Conservation (phyloP, 306 rosid species). For the Prunus mongolica region DNA sequence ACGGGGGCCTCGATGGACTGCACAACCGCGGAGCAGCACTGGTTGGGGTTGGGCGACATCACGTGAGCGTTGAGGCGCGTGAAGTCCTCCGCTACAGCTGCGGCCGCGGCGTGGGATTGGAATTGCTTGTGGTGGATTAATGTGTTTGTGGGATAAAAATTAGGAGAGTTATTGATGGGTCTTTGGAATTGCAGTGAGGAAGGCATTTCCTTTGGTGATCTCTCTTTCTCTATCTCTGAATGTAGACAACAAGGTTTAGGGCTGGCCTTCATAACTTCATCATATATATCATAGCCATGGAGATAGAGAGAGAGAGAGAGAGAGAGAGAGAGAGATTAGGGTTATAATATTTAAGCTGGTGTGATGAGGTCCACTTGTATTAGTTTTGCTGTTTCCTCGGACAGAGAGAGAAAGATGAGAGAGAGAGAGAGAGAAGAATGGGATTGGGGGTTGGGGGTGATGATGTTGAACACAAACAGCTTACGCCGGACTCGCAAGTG, state of each 20-base stretch:
- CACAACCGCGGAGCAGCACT: slow-evolving; percentile 73
- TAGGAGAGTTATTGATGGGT: slow-evolving; percentile 28
- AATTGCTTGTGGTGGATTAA: slow-evolving; percentile 37
- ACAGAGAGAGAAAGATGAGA: slow-evolving; percentile 18
- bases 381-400: slow-evolving; percentile 22
- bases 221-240: neutral
- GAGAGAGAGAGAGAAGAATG: neutral
- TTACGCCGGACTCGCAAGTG: slow-evolving; percentile 75
- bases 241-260: neutral
- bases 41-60: slow-evolving; percentile 52
- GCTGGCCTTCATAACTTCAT: neutral
- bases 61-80: slow-evolving; percentile 44
- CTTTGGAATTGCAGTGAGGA: slow-evolving; percentile 65
- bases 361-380: slow-evolving; percentile 39
- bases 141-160: neutral
- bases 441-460: neutral
- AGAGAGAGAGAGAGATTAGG: slow-evolving; percentile 5
- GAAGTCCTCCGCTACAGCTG: neutral
- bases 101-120: neutral
- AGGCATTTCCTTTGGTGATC: slow-evolving; percentile 44
- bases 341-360: neutral
- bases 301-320: slow-evolving; percentile 3
- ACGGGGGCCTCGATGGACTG: slow-evolving; percentile 70
- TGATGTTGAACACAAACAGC: slow-evolving; percentile 38
- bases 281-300: slow-evolving; percentile 12